Conservation (phyloP, 1,139 yeast species). For the Pichia sp. region DNA sequence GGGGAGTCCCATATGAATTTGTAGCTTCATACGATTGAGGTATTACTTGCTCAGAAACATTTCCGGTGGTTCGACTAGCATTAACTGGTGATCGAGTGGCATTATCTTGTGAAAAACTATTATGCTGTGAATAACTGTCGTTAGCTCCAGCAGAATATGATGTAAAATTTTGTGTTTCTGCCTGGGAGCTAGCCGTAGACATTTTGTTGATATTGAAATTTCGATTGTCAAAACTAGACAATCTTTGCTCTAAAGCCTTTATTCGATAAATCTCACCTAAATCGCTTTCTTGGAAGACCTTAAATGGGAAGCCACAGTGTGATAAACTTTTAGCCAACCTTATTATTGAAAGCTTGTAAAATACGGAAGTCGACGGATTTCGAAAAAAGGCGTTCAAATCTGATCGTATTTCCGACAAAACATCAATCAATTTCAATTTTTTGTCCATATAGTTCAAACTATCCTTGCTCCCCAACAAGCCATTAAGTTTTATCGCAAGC, state of each 20-base stretch:
- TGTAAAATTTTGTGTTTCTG: background rate
- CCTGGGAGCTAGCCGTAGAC: background rate
- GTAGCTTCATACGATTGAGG: no score
- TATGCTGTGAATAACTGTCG: background rate
- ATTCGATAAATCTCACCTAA: background rate
- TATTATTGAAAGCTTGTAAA: constrained; percentile 7
- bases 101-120: no score
- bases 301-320: background rate
- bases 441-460: background rate
- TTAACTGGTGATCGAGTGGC: no score
- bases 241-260: constrained; percentile 1
- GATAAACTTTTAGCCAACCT: constrained; percentile 6
- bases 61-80: no score
- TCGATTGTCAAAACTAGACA: constrained; percentile 3
- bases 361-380: background rate
- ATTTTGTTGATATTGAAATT: background rate
- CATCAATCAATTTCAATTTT: background rate
- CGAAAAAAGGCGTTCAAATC: background rate
- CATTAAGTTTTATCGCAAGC: background rate
- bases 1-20: no score
- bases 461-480: background rate
- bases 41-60: no score
- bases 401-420: background rate
- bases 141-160: background rate
- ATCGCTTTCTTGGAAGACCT: background rate